Conservation (phyloP, 495 filamentous ascomycete genomes). For the Aspergillus leporis region DNA sequence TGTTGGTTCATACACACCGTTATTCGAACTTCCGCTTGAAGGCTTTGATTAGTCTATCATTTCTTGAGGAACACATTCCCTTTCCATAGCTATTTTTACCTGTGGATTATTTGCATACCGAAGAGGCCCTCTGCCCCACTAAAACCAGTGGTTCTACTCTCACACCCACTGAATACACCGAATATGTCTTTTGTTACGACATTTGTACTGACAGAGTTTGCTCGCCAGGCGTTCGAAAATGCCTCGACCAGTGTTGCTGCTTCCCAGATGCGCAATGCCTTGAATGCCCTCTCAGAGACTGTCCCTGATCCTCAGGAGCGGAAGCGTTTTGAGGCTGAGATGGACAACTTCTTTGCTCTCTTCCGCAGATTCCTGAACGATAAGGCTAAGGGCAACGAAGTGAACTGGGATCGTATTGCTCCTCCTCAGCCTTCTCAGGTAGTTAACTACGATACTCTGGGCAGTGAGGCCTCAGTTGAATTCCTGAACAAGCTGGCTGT, state of each 20-base stretch:
- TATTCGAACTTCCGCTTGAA: too few relatives aligned
- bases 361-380: conserved; percentile 98
- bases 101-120: background rate
- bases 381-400: conserved; percentile 93
- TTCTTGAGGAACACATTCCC: background rate
- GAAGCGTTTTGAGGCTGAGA: conserved; percentile 96
- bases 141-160: too few relatives aligned
- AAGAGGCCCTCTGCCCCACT: too few relatives aligned
- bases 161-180: too few relatives aligned
- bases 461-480: conserved; percentile 81
- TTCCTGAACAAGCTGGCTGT: conserved; percentile 98
- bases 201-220: conserved; percentile 6
- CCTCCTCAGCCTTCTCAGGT: conserved; percentile 91
- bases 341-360: conserved; percentile 99
- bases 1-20: background rate
- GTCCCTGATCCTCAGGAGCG: conserved; percentile 81
- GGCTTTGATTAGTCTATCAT: background rate
- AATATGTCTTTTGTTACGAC: background rate
- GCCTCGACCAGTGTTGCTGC: conserved; percentile 97
- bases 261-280: conserved; percentile 96
- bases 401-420: conserved; percentile 95
- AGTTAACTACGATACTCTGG: conserved; percentile 84
- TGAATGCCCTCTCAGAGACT: conserved; percentile 88
- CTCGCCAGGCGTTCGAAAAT: conserved; percentile 90
- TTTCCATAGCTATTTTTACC: conserved; percentile 5